Conservation (phyloP, 2,329 filamentous ascomycete genomes). For the Beauveria varroae region DNA sequence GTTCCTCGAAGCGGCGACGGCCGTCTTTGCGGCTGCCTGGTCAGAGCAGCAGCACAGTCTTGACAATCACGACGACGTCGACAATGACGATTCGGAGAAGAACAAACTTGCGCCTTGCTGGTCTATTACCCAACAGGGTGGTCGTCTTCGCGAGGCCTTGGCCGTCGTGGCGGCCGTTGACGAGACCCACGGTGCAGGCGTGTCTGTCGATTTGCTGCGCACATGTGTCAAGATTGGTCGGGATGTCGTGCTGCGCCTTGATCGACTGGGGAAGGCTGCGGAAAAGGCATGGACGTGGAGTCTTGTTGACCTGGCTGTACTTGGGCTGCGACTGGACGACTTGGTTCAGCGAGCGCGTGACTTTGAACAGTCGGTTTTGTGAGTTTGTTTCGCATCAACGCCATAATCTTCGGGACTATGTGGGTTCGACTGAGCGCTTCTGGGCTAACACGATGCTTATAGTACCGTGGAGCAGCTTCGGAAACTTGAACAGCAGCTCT, state of each 20-base stretch:
- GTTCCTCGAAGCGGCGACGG: conserved; percentile 16
- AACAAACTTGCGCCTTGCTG: not conserved
- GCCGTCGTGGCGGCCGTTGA: not conserved
- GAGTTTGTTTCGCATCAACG: not conserved
- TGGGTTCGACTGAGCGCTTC: not conserved
- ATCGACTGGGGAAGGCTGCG: not conserved
- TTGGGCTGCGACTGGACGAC: not conserved
- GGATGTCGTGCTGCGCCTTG: conserved; percentile 19
- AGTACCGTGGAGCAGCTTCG: not conserved
- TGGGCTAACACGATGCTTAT: not conserved
- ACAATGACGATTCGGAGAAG: not conserved
- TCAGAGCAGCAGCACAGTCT: not conserved
- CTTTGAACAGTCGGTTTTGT: not conserved
- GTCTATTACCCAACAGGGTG: not conserved
- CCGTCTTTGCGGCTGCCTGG: conserved; percentile 10
- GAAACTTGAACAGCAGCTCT: not conserved
- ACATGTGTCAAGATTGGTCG: conserved; percentile 20
- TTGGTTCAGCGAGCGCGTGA: not conserved
- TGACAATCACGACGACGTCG: not conserved
- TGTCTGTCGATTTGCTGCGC: conserved; percentile 9
- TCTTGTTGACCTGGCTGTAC: not conserved
- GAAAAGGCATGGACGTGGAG: not conserved
- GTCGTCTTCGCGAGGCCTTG: not conserved
- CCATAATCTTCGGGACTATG: not conserved
- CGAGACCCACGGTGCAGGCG: not conserved